phyloP scores from a whole-genome alignment of 2,329 filamentous ascomycete species.

The Aspergillaceae sp. region DNA sequence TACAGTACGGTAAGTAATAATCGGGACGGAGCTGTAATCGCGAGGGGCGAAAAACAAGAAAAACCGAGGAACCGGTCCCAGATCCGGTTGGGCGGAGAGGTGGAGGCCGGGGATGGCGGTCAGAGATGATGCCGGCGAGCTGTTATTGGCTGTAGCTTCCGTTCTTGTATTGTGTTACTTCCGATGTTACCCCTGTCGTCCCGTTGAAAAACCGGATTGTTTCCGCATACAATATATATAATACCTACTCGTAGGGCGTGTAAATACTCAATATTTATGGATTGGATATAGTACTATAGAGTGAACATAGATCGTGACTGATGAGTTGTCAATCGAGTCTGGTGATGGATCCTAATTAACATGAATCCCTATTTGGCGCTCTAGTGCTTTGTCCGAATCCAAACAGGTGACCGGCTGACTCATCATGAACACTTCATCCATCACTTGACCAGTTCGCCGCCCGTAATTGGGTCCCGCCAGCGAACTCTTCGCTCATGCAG shows the following conservation, averaged over 20 bases:
- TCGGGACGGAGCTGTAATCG: constrained; percentile 11
- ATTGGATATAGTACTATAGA: not conserved
- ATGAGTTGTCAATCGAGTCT: constrained; percentile 5
- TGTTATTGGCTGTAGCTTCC: not conserved
- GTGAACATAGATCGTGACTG: constrained; percentile 1
- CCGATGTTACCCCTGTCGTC: constrained; percentile 11
- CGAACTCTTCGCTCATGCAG: not conserved
- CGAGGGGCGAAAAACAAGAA: constrained; percentile 12
- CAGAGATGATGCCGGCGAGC: constrained; percentile 7
- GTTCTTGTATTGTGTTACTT: constrained; percentile 8
- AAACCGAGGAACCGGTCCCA: constrained; percentile 20
- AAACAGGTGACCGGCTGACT: not conserved
- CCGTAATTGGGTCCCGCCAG: not conserved
- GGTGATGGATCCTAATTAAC: too few species aligned
- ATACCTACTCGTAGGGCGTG: too few species aligned
- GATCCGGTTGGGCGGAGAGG: constrained; percentile 1
- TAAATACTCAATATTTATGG: constrained; percentile 6
- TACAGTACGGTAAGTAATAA: constrained; percentile 2
- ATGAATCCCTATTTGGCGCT: not conserved
- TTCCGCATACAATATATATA: constrained; percentile 11
- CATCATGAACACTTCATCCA: not conserved
- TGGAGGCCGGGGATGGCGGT: constrained; percentile 11
- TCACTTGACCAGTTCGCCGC: not conserved
- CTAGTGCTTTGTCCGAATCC: not conserved
- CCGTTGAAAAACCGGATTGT: constrained; percentile 9